Evolutionary conservation across 306 rosid genomes (phyloP), one percentile per base, ranked within the genome.

Genomic region (Medicago lupulina): DNA sequence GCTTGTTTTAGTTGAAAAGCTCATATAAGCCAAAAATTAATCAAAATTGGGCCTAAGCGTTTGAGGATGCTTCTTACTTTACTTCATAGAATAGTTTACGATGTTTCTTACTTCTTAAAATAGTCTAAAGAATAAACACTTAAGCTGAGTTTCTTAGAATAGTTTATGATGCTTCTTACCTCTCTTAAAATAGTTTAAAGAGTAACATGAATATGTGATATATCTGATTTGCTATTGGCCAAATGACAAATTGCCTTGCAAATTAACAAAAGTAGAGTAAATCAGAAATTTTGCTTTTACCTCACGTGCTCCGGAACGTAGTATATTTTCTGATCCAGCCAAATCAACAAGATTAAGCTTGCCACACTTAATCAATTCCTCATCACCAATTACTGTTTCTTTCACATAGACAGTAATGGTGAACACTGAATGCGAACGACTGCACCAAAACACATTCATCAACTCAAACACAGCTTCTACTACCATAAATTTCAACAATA

Each of bases 291-390:
- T 58, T 59, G 19, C 69, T 41, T 39, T 54, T 85, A 95, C 99
- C 97, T 95, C 99, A 16, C 99, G 89, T 76, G 97, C 97, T 70
- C 99, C 99, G 25, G 99, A 92, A 17, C 99, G 97, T 76, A 92
- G 79, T 82, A 95, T 90, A 81, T 95, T 95, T 84, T 95, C 99
- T 41, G 99, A 95, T 61, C 99, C 99, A 6, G 99, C 99, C 66
- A 95, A 85, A 77, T 95, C 99, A 77, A 95, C 99, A 61, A 95
- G 99, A 85, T 95, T 95, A 74, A 95, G 97, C 82, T 95, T 95
- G 74, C 99, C 99, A 81, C 99, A 95, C 75, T 95, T 95, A 28
- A 95, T 92, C 74, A 95, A 77, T 78, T 95, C 99, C 85, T 92
- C 97, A 65, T 89, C 99, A 39, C 92, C 97, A 73, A 89, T 83